Percentiles rank a stretch among this genome's conserved stretches.
phyloP scores from a whole-genome alignment of 139 green algal species.

The Chlorella sorokiniana region DNA sequence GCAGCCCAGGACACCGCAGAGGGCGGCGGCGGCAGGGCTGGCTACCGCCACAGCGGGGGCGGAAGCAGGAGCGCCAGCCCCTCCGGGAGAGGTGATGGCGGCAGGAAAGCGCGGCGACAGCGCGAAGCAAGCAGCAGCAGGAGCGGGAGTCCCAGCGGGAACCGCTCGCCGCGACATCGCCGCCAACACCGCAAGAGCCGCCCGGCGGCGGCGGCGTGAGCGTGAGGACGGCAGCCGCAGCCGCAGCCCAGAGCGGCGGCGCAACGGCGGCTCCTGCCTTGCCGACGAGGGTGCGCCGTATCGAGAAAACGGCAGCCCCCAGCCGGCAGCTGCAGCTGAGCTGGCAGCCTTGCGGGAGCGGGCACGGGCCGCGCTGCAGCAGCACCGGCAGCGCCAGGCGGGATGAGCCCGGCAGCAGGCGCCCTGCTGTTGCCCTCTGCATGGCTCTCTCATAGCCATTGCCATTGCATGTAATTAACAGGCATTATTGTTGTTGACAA shows the following conservation, averaged over 20 bases:
- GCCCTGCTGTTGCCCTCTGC: background rate
- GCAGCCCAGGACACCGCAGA: too few species aligned
- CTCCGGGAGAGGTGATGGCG: background rate
- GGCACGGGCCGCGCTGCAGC: background rate
- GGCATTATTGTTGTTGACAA: too few species aligned
- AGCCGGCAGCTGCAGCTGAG: background rate
- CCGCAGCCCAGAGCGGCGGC: background rate
- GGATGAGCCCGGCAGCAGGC: background rate
- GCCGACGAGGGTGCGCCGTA: too few species aligned
- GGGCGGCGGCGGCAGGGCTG: too few species aligned
- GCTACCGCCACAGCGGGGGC: too few species aligned
- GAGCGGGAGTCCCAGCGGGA: background rate
- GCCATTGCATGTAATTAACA: too few species aligned
- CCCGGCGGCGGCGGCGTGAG: background rate
- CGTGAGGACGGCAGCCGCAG: background rate
- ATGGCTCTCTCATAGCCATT: too few species aligned
- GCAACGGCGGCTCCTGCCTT: background rate
- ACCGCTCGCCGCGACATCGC: background rate
- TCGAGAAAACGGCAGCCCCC: background rate
- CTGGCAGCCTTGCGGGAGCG: slow-evolving; percentile 6
- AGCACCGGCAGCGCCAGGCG: background rate
- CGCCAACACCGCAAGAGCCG: background rate
- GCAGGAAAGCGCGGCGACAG: background rate
- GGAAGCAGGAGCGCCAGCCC: background rate
- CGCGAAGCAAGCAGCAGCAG: background rate